Evolutionary conservation across 345 rosid species (phyloP).

Genomic region (Sapria himalayana): DNA sequence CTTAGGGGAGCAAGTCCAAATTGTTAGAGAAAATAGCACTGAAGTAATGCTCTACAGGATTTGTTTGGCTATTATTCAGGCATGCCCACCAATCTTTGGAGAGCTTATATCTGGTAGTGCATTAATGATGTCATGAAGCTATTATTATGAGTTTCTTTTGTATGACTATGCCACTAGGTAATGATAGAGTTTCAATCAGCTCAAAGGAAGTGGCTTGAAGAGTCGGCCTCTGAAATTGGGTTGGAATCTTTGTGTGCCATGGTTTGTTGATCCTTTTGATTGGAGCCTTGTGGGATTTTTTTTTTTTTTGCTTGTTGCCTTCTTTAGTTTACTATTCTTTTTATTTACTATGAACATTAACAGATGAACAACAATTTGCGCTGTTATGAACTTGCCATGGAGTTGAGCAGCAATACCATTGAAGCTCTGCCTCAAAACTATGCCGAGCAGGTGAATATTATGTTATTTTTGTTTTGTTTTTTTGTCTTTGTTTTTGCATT

Average conservation of each 20-base stretch:
- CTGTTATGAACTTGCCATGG: conserved; percentile 97
- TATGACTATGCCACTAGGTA: conserved; percentile 31
- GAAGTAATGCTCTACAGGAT: conserved; percentile 94
- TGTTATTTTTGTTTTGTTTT: conserved; percentile 1
- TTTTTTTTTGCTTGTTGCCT: conserved; percentile 2
- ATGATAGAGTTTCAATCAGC: conserved; percentile 99
- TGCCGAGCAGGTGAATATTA: conserved; percentile 68
- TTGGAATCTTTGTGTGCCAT: conserved; percentile 92
- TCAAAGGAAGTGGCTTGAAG: conserved; percentile 66
- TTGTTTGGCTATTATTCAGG: conserved; percentile 90
- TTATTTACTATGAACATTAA: conserved; percentile 5
- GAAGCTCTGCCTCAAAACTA: conserved; percentile 96
- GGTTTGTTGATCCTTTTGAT: conserved; percentile 29
- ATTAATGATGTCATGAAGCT: not conserved
- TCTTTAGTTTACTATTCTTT: conserved; percentile 1
- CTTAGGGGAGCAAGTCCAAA: conserved; percentile 97
- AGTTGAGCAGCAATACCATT: conserved; percentile 62
- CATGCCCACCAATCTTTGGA: conserved; percentile 14
- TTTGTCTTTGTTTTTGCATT: conserved; percentile 4
- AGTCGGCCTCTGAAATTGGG: conserved; percentile 85
- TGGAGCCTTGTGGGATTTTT: not conserved
- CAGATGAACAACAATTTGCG: conserved; percentile 95
- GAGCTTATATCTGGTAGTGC: not conserved
- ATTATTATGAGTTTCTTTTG: conserved; percentile 2
- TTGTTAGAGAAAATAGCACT: conserved; percentile 91